phyloP scores from a whole-genome alignment of 345 rosid species.

The Gossypioides kirkii region DNA sequence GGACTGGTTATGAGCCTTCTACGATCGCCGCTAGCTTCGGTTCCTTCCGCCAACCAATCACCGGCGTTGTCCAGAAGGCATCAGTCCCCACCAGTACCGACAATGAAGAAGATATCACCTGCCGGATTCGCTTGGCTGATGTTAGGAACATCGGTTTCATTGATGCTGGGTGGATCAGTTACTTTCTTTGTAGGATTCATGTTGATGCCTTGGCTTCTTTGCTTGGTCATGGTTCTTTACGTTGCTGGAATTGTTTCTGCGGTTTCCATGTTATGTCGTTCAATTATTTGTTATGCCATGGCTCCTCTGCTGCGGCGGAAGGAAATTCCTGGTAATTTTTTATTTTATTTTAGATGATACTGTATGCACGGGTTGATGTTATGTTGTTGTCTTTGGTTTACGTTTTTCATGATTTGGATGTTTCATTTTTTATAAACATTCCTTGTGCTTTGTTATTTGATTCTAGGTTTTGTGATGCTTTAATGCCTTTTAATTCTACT shows the following conservation, averaged over 20 bases:
- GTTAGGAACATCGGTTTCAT: constrained; percentile 66
- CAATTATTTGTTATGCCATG: constrained; percentile 49
- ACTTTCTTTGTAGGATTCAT: constrained; percentile 89
- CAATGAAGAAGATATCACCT: constrained; percentile 54
- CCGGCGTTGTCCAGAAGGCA: constrained; percentile 16
- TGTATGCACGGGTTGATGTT: not conserved
- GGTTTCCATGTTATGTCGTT: constrained; percentile 61
- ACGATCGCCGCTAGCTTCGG: constrained; percentile 70
- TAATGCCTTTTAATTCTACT: too few species aligned
- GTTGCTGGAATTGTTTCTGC: constrained; percentile 75
- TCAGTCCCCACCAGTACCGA: constrained; percentile 3
- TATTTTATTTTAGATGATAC: too few species aligned
- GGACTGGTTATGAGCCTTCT: constrained; percentile 33
- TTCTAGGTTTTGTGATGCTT: too few species aligned
- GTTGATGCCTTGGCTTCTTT: constrained; percentile 92
- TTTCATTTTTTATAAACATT: too few species aligned
- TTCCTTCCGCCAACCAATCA: constrained; percentile 33
- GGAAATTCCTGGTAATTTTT: constrained; percentile 44
- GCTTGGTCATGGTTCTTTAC: constrained; percentile 62
- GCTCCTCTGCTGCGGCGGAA: constrained; percentile 43
- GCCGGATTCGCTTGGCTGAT: constrained; percentile 81
- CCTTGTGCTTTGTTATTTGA: too few species aligned
- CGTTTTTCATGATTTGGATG: not conserved
- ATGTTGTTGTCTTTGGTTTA: not conserved
- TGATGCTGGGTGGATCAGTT: constrained; percentile 90